phyloP scores from a whole-genome alignment of 1,284 basidiomycete genomes.

The Lignosus rhinocerotis region DNA sequence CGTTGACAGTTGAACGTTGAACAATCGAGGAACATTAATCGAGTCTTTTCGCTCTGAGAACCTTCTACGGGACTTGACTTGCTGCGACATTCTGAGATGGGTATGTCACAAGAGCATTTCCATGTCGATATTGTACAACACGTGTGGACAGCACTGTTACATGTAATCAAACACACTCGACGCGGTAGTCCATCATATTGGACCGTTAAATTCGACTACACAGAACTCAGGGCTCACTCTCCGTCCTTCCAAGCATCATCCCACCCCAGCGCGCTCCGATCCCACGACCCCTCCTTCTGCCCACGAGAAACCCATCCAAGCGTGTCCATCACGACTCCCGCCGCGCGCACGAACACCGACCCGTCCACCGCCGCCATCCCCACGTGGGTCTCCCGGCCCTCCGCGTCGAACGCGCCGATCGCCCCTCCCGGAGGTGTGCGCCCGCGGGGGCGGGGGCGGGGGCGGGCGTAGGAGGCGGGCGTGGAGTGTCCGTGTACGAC shows the following conservation, averaged over 20 bases:
- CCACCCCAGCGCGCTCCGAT: conserved; percentile 65
- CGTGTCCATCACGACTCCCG: conserved; percentile 59
- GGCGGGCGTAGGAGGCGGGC: conserved; percentile 24
- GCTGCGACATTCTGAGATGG: too few relatives aligned
- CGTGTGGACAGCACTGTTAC: too few relatives aligned
- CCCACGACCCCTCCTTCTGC: conserved; percentile 53
- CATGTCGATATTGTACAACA: too few relatives aligned
- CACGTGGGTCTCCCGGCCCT: conserved; percentile 40
- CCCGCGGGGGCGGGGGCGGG: too few relatives aligned
- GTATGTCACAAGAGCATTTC: too few relatives aligned
- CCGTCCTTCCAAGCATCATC: conserved; percentile 61
- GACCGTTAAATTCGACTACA: too few relatives aligned
- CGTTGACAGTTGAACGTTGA: too few relatives aligned
- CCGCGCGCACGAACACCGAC: conserved; percentile 61
- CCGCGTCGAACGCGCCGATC: conserved; percentile 44
- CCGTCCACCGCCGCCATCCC: conserved; percentile 57
- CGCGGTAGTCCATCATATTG: too few relatives aligned
- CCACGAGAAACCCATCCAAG: conserved; percentile 62
- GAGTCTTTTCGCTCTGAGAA: too few relatives aligned
- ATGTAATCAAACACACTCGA: too few relatives aligned
- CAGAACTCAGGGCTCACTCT: background rate
- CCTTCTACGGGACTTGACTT: too few relatives aligned
- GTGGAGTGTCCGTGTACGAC: conserved; percentile 50
- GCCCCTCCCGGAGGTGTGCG: conserved; percentile 42
- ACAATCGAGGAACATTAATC: too few relatives aligned